Conservation (phyloP, 1,139 yeast species). For the Pichia sp. region DNA sequence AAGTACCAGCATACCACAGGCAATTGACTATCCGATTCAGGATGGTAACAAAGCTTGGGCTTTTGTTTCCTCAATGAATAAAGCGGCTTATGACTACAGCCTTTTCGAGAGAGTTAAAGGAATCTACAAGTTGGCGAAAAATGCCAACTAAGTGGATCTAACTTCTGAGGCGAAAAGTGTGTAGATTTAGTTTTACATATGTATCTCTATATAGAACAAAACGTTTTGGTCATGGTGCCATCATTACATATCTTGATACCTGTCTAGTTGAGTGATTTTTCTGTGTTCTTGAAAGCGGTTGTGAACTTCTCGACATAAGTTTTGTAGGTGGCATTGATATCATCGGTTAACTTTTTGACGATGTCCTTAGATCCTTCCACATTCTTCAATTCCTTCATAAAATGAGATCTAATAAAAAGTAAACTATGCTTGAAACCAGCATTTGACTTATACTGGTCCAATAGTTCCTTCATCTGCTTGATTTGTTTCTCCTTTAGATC, state of each 20-base stretch:
- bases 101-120: slow-evolving; percentile 60
- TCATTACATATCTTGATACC: no score
- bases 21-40: slow-evolving; percentile 84
- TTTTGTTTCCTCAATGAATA: slow-evolving; percentile 72
- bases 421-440: slow-evolving; percentile 44
- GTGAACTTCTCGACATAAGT: slow-evolving; percentile 50
- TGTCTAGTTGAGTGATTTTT: slow-evolving; percentile 28
- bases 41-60: slow-evolving; percentile 82
- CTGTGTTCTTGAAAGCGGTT: slow-evolving; percentile 53
- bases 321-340: slow-evolving; percentile 65
- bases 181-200: no score
- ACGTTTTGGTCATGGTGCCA: no score
- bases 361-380: slow-evolving; percentile 50
- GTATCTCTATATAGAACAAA: no score
- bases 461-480: slow-evolving; percentile 54
- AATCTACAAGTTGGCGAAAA: slow-evolving; percentile 40
- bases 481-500: slow-evolving; percentile 49
- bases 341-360: slow-evolving; percentile 44
- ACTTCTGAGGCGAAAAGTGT: no score
- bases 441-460: slow-evolving; percentile 59
- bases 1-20: slow-evolving; percentile 77
- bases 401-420: slow-evolving; percentile 54
- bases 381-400: slow-evolving; percentile 50
- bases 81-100: slow-evolving; percentile 79
- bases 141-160: slow-evolving; percentile 20